Evolutionary conservation across 1,139 yeast genomes (phyloP).

Genomic region (Yamadazyma jaroonii): DNA sequence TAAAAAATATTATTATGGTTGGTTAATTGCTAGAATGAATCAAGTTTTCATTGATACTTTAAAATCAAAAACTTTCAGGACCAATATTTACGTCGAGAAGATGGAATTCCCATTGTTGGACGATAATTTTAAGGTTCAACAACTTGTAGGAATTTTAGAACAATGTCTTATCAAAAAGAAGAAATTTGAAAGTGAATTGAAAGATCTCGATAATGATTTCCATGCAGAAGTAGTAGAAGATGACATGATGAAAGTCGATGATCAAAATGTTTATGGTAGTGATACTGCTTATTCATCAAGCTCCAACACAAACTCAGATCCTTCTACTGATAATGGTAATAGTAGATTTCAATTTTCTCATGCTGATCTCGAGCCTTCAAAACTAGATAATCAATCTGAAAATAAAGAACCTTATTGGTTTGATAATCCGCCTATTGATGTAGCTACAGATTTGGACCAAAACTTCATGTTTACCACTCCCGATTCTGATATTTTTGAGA

Average conservation of each 20-base stretch:
- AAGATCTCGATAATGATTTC: neutral
- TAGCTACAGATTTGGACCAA: conserved; percentile 1
- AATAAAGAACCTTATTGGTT: neutral
- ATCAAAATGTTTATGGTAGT: neutral
- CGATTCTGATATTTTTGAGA: conserved; percentile 7
- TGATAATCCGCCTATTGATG: conserved; percentile 2
- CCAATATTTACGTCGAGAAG: conserved; percentile 2
- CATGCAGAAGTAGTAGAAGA: neutral
- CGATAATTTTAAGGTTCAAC: conserved; percentile 7
- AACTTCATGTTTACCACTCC: conserved; percentile 4
- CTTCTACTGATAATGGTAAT: neutral
- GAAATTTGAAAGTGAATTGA: conserved; percentile 2
- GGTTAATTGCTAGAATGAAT: conserved; percentile 14
- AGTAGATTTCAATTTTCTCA: neutral
- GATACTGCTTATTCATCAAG: neutral
- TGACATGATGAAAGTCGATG: conserved; percentile 1
- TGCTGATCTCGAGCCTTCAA: too few relatives aligned
- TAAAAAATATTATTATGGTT: conserved; percentile 14
- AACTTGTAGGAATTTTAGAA: conserved; percentile 4
- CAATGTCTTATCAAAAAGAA: conserved; percentile 4
- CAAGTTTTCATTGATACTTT: conserved; percentile 5
- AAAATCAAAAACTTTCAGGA: conserved; percentile 9
- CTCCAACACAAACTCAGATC: neutral
- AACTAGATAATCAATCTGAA: too few relatives aligned
- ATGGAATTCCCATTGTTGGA: conserved; percentile 12